Conservation (phyloP, 345 rosid species). For the Citrus cavaleriei region DNA sequence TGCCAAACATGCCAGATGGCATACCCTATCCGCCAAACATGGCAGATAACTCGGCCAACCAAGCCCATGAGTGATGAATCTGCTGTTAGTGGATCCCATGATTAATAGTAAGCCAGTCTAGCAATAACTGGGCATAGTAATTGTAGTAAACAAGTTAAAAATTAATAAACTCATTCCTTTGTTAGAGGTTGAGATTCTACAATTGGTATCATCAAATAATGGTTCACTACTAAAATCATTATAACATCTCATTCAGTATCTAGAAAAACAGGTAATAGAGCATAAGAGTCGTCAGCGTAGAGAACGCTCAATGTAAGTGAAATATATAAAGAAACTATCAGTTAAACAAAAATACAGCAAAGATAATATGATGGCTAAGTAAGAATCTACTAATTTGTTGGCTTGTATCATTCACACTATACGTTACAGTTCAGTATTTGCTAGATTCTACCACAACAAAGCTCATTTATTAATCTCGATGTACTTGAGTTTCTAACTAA, state of each 20-base stretch:
- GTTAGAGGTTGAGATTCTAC: not conserved
- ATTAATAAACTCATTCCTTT: not conserved
- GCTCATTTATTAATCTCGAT: not conserved
- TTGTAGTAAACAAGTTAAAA: not conserved
- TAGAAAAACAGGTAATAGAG: not conserved
- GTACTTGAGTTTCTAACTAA: constrained; percentile 17
- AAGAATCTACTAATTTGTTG: not conserved
- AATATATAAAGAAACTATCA: not conserved
- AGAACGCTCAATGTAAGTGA: not conserved
- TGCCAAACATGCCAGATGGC: not conserved
- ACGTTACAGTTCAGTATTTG: constrained; percentile 1
- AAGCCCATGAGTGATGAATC: not conserved
- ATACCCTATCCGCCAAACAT: not conserved
- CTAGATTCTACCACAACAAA: constrained; percentile 5
- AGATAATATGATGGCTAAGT: not conserved
- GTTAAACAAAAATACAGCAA: not conserved
- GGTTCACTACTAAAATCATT: not conserved
- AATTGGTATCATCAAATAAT: not conserved
- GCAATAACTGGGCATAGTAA: not conserved
- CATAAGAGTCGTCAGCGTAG: not conserved
- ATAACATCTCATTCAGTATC: not conserved
- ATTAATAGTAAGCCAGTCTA: not conserved
- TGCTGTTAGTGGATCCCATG: not conserved
- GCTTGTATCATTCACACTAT: not conserved
- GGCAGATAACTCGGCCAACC: not conserved